Conservation (phyloP, 2,329 filamentous ascomycete genomes). For the Parafenestella ontariensis region DNA sequence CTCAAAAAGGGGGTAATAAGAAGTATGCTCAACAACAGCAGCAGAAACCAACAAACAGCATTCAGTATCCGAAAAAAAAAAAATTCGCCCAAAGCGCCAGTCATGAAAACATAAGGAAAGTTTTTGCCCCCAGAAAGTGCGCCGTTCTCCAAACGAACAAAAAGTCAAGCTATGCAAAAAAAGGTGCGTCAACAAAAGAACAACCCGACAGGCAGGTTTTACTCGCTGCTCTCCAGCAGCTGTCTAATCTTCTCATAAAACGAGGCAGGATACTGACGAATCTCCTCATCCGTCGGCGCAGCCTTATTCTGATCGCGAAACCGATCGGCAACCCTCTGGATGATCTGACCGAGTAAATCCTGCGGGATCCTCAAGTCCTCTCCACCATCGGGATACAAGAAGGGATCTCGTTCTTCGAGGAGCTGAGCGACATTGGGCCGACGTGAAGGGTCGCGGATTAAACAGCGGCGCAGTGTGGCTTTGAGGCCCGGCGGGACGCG, state of each 20-base stretch:
- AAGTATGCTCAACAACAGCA: not conserved
- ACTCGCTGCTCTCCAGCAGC: conserved; percentile 42
- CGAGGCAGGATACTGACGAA: conserved; percentile 53
- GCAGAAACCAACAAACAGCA: not conserved
- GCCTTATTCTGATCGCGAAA: conserved; percentile 61
- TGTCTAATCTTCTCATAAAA: conserved; percentile 58
- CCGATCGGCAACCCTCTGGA: conserved; percentile 66
- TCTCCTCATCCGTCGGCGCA: conserved; percentile 64
- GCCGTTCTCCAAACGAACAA: conserved; percentile 3
- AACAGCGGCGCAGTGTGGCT: conserved; percentile 63
- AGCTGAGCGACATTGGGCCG: conserved; percentile 65
- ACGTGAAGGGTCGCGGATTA: conserved; percentile 64
- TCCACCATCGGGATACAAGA: conserved; percentile 64
- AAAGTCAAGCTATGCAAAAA: not conserved
- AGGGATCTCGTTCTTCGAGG: conserved; percentile 62
- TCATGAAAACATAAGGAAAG: conserved; percentile 1
- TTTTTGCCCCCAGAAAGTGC: conserved; percentile 4
- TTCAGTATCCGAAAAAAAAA: not conserved
- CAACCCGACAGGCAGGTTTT: not conserved
- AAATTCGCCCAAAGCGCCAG: not conserved
- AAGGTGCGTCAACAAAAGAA: not conserved
- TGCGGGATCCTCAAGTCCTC: conserved; percentile 57
- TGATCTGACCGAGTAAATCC: conserved; percentile 66
- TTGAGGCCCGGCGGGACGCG: conserved; percentile 63
- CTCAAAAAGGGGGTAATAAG: conserved; percentile 3